Percentiles rank a stretch among this genome's conserved stretches.
Conservation (phyloP, 805 yeast genomes). For the Starmerella sp. region DNA sequence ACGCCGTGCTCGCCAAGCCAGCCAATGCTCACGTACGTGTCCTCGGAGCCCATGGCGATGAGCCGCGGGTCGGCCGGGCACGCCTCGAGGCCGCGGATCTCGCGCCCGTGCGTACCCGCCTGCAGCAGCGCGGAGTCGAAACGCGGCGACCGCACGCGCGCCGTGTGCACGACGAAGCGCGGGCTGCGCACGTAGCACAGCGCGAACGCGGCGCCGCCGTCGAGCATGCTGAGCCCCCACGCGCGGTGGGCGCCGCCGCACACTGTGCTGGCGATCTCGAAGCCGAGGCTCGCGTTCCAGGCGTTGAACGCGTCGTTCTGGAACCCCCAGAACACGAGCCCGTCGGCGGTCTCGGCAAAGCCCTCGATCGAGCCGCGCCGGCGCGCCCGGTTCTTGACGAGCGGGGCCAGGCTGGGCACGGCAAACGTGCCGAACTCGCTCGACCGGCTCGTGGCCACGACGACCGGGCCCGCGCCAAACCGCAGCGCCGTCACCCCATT, state of each 20-base stretch:
- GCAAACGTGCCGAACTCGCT: constrained; percentile 22
- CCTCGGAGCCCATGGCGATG: constrained; percentile 77
- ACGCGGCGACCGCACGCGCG: constrained; percentile 18
- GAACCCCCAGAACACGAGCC: constrained; percentile 66
- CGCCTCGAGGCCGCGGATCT: constrained; percentile 64
- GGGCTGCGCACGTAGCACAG: constrained; percentile 29
- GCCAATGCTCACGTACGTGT: constrained; percentile 66
- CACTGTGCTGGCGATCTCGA: constrained; percentile 52
- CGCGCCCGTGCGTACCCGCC: constrained; percentile 83
- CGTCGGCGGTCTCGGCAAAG: constrained; percentile 34
- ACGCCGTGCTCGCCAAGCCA: constrained; percentile 38
- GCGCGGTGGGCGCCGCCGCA: constrained; percentile 91
- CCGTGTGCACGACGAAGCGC: constrained; percentile 39
- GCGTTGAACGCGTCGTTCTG: constrained; percentile 64
- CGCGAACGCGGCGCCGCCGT: constrained; percentile 25
- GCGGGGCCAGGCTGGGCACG: not conserved
- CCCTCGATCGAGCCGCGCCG: constrained; percentile 73
- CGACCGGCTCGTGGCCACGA: constrained; percentile 21
- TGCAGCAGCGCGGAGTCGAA: constrained; percentile 28
- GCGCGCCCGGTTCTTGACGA: constrained; percentile 46
- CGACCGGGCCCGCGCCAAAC: constrained; percentile 1
- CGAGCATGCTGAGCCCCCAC: constrained; percentile 43
- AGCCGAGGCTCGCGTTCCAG: constrained; percentile 70
- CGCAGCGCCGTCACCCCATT: constrained; percentile 25
- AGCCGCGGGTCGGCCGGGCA: constrained; percentile 32